Percentiles rank a stretch among this genome's conserved stretches.
These are phyloP conservation scores for Jaapia argillacea DNA, from an alignment of 768 basidiomycete species.

Conservation along the genomic window DNA sequence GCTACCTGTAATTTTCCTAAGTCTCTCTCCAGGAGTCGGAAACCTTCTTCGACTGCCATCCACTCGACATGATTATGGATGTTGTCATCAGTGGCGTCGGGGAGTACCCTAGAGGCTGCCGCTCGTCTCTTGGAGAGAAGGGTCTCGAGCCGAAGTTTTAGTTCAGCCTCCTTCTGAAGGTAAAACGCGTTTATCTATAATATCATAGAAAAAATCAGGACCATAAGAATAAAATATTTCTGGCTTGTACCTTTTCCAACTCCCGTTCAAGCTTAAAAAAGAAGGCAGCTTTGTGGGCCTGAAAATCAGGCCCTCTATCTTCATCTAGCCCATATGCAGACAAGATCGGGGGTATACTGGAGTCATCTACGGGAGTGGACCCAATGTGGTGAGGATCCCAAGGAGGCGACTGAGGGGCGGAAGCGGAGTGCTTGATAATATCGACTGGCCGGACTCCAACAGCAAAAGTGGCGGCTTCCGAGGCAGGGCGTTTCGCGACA, in stretches of 20 bases:
- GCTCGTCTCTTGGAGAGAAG: conserved; percentile 89
- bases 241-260: conserved; percentile 76
- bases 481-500: conserved; percentile 78
- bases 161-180: conserved; percentile 92
- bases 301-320: conserved; percentile 76
- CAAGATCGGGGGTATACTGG: conserved; percentile 40
- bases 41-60: conserved; percentile 95
- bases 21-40: conserved; percentile 88
- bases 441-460: conserved; percentile 69
- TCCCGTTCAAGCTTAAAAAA: conserved; percentile 98
- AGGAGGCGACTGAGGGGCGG: conserved; percentile 20
- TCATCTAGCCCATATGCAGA: conserved; percentile 54
- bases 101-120: conserved; percentile 60
- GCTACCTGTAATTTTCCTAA: conserved; percentile 87
- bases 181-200: conserved; percentile 94
- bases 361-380: conserved; percentile 9
- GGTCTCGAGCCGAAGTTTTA: conserved; percentile 86
- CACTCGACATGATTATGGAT: conserved; percentile 73
- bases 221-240: neutral
- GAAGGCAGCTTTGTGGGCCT: conserved; percentile 93
- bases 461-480: conserved; percentile 82
- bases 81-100: conserved; percentile 54
- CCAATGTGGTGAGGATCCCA: conserved; percentile 7
- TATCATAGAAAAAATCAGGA: neutral
- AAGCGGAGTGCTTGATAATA: conserved; percentile 24